These are phyloP conservation scores for Vicia villosa DNA, from an alignment of 306 rosid genomes.

Conservation along the genomic window DNA sequence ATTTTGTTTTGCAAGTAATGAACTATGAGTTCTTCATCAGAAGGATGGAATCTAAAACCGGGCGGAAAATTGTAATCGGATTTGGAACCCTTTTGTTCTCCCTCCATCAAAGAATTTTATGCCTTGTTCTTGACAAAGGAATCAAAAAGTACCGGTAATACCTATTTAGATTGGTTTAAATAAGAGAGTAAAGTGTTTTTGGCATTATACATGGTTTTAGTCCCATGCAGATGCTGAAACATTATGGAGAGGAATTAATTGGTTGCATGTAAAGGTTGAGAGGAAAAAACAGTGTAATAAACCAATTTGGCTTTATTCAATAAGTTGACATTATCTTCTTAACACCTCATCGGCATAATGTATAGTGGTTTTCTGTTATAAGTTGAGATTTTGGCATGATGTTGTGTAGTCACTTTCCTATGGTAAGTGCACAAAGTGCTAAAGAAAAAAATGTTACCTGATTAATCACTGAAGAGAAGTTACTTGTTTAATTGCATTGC, in stretches of 20 bases:
- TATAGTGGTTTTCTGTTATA: constrained; percentile 34
- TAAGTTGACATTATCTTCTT: constrained; percentile 39
- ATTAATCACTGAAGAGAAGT: constrained; percentile 27
- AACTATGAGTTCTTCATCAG: constrained; percentile 86
- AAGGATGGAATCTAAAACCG: constrained; percentile 81
- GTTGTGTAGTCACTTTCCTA: constrained; percentile 35
- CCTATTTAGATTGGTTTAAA: constrained; percentile 36
- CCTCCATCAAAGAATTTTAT: constrained; percentile 46
- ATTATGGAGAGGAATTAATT: constrained; percentile 36
- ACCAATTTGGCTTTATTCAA: constrained; percentile 46
- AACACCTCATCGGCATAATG: constrained; percentile 40
- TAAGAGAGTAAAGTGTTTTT: constrained; percentile 29
- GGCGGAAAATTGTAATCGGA: constrained; percentile 60
- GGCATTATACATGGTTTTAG: constrained; percentile 38
- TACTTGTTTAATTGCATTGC: constrained; percentile 41
- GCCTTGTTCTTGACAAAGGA: constrained; percentile 43
- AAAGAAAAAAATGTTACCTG: too few relatives aligned
- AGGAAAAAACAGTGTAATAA: constrained; percentile 43
- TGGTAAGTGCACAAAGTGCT: background rate
- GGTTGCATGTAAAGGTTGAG: constrained; percentile 43
- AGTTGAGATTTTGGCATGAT: constrained; percentile 29
- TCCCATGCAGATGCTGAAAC: constrained; percentile 53
- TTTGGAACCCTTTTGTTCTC: constrained; percentile 32
- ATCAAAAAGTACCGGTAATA: constrained; percentile 46
- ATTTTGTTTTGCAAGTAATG: constrained; percentile 67